Evolutionary conservation across 2,329 filamentous ascomycete species (phyloP).

Genomic region (Epichloe uncinata): DNA sequence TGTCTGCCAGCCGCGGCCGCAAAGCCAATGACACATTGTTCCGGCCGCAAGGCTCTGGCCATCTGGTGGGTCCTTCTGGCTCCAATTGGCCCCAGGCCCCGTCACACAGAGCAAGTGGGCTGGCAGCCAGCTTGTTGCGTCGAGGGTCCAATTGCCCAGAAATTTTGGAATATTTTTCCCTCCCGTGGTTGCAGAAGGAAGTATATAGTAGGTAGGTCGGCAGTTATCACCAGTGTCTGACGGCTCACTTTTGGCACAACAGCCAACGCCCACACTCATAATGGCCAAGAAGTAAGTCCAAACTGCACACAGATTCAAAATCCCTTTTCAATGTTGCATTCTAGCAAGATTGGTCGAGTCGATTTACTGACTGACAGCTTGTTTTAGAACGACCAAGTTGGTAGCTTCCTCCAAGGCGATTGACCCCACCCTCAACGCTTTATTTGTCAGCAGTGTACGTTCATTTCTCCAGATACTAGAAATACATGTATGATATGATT

Average conservation of each 20-base stretch:
- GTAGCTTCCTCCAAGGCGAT: slow-evolving; percentile 39
- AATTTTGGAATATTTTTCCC: slow-evolving; percentile 3
- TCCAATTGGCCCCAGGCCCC: not conserved
- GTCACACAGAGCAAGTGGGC: not conserved
- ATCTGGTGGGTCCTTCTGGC: not conserved
- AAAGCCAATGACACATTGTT: slow-evolving; percentile 20
- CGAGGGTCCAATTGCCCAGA: not conserved
- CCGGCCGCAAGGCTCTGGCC: slow-evolving; percentile 12
- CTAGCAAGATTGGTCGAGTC: slow-evolving; percentile 7
- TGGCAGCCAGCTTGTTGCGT: not conserved
- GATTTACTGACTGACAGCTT: slow-evolving; percentile 15
- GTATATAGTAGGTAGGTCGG: not conserved
- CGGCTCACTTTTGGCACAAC: not conserved
- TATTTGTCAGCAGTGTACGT: slow-evolving; percentile 63
- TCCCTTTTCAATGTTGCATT: not conserved
- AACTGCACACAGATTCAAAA: slow-evolving; percentile 1
- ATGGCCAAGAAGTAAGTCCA: slow-evolving; percentile 14
- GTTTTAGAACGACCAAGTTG: slow-evolving; percentile 20
- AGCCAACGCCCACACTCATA: not conserved
- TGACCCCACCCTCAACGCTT: slow-evolving; percentile 54
- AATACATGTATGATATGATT: not conserved
- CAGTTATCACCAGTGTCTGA: not conserved
- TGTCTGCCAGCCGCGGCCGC: slow-evolving; percentile 10
- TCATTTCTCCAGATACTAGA: not conserved
- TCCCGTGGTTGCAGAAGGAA: not conserved